Conservation (phyloP, 2,329 filamentous ascomycete genomes). For the Aspergillus ruber region DNA sequence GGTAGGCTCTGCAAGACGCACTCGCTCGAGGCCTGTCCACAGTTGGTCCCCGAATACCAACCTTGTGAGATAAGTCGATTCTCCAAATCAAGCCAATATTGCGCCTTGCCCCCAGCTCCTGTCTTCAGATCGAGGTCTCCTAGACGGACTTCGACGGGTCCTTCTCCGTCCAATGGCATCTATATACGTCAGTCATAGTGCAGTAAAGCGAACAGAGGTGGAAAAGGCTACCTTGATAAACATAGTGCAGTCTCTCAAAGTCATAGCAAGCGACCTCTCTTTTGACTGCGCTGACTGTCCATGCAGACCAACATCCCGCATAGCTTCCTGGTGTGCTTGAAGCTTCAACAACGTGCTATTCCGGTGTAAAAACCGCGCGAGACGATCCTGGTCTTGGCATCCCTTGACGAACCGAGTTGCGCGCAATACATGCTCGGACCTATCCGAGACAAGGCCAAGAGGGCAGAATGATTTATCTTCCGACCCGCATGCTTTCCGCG, state of each 20-base stretch:
- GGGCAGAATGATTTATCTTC: constrained; percentile 52
- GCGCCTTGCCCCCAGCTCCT: constrained; percentile 54
- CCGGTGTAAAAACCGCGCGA: constrained; percentile 28
- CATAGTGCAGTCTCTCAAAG: constrained; percentile 70
- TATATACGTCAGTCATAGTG: constrained; percentile 8
- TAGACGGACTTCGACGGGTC: constrained; percentile 47
- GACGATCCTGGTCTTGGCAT: constrained; percentile 30
- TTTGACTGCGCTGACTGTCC: constrained; percentile 31
- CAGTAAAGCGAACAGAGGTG: neutral
- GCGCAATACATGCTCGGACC: constrained; percentile 39
- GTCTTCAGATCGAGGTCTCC: constrained; percentile 76
- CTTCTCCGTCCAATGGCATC: constrained; percentile 29
- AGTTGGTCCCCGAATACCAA: constrained; percentile 54
- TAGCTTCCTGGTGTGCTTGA: constrained; percentile 25
- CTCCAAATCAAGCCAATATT: constrained; percentile 64
- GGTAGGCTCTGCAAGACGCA: constrained; percentile 23
- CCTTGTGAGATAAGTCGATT: constrained; percentile 57
- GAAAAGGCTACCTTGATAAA: constrained; percentile 53
- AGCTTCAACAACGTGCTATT: constrained; percentile 31
- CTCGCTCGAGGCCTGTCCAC: constrained; percentile 20
- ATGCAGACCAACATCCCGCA: constrained; percentile 29
- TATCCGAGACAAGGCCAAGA: constrained; percentile 52
- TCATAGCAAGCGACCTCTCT: constrained; percentile 66
- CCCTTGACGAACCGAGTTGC: constrained; percentile 35
- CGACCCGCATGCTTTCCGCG: constrained; percentile 20